Evolutionary conservation across 2,329 filamentous ascomycete genomes (phyloP).

Genomic region (Podosphaera leucotricha): DNA sequence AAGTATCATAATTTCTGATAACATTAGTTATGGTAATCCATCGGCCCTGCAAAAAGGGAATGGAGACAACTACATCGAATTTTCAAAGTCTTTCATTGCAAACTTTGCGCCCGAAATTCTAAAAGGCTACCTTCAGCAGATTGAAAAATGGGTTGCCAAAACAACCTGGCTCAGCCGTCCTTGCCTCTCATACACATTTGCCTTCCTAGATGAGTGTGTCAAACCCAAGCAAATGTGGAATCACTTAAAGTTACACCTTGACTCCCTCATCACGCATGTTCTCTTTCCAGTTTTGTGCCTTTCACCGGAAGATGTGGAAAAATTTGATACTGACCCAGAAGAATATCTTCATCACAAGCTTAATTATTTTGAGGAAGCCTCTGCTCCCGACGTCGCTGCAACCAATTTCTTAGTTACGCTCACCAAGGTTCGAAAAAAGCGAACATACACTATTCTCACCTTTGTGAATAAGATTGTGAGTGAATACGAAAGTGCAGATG

Average conservation of each 20-base stretch:
- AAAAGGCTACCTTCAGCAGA: slow-evolving; percentile 79
- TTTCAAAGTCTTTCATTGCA: slow-evolving; percentile 73
- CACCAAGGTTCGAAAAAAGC: slow-evolving; percentile 83
- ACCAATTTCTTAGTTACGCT: slow-evolving; percentile 91
- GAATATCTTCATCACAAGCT: slow-evolving; percentile 95
- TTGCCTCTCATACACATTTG: slow-evolving; percentile 76
- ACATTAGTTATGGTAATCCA: slow-evolving; percentile 64
- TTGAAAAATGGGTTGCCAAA: slow-evolving; percentile 95
- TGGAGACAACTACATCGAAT: slow-evolving; percentile 51
- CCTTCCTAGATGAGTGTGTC: slow-evolving; percentile 92
- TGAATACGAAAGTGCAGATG: slow-evolving; percentile 64
- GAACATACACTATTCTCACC: slow-evolving; percentile 81
- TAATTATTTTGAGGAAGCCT: slow-evolving; percentile 95
- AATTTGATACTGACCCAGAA: slow-evolving; percentile 83
- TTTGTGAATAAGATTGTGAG: slow-evolving; percentile 93
- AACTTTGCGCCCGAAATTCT: slow-evolving; percentile 91
- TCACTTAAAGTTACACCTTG: slow-evolving; percentile 78
- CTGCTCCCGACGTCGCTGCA: slow-evolving; percentile 79
- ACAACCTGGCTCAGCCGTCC: slow-evolving; percentile 86
- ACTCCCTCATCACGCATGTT: slow-evolving; percentile 79
- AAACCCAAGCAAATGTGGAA: slow-evolving; percentile 95
- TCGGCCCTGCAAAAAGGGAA: slow-evolving; percentile 49
- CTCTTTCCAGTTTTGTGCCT: slow-evolving; percentile 91
- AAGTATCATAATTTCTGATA: slow-evolving; percentile 3
- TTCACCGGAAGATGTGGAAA: slow-evolving; percentile 72